A percentile compares a stretch with the other conserved stretches of the same genome.
phyloP scores from a whole-genome alignment of 805 yeast genomes.

The Groenewaldozyma salmanticensis region DNA sequence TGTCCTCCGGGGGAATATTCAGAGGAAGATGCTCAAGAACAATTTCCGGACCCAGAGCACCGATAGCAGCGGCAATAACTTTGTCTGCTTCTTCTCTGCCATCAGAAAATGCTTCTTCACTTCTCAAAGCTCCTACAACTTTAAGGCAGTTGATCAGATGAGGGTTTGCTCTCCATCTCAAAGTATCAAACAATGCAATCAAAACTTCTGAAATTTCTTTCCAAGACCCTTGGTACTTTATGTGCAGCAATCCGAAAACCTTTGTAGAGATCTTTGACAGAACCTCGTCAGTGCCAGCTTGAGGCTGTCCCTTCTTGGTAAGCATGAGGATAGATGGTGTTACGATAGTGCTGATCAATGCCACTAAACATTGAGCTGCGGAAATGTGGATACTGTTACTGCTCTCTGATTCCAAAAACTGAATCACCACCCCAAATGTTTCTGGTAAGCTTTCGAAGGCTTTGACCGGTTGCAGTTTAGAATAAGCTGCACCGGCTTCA shows the following conservation, averaged over 20 bases:
- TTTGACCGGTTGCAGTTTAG: slow-evolving; percentile 40
- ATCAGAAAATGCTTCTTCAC: slow-evolving; percentile 60
- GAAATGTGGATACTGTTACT: slow-evolving; percentile 53
- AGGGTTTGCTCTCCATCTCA: slow-evolving; percentile 60
- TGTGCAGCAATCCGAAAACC: slow-evolving; percentile 52
- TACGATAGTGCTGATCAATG: slow-evolving; percentile 59
- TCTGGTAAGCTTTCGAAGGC: slow-evolving; percentile 50
- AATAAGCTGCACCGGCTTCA: slow-evolving; percentile 55
- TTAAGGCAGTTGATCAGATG: slow-evolving; percentile 57
- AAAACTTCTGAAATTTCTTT: slow-evolving; percentile 63
- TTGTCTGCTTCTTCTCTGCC: slow-evolving; percentile 67
- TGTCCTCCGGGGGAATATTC: slow-evolving; percentile 49
- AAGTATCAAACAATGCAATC: slow-evolving; percentile 49
- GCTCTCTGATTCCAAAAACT: slow-evolving; percentile 59
- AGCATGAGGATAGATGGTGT: slow-evolving; percentile 46
- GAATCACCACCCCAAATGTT: slow-evolving; percentile 45
- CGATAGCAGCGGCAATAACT: slow-evolving; percentile 68
- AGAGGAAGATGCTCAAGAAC: slow-evolving; percentile 67
- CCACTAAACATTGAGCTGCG: slow-evolving; percentile 80
- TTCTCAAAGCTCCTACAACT: slow-evolving; percentile 77
- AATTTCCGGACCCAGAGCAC: slow-evolving; percentile 77
- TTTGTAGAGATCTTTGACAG: slow-evolving; percentile 40
- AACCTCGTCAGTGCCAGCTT: slow-evolving; percentile 32
- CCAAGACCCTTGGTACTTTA: slow-evolving; percentile 68
- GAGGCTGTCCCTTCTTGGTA: slow-evolving; percentile 30